A percentile compares a stretch with the other conserved stretches of the same genome.
These are phyloP conservation scores for Backusella sp. DNA, from an alignment of 192 early-diverging fungal species.

Conservation along the genomic window DNA sequence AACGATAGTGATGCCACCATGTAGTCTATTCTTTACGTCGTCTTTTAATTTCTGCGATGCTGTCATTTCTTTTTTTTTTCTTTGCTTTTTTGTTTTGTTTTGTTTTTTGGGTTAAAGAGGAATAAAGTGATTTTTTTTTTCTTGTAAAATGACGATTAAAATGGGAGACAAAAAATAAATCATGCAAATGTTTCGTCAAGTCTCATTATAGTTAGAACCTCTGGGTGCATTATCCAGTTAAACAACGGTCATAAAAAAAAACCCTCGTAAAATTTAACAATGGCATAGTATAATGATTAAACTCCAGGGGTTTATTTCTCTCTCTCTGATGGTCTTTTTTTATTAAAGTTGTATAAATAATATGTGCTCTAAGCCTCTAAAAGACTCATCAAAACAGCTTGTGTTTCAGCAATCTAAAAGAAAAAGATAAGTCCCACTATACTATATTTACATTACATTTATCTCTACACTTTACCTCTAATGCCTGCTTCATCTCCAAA, in stretches of 20 bases:
- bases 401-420: constrained; percentile 20
- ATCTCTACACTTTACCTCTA: not conserved
- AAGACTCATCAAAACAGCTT: constrained; percentile 20
- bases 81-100: no score
- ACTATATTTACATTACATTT: not conserved
- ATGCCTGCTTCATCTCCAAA: constrained; percentile 80
- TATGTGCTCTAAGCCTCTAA: constrained; percentile 16
- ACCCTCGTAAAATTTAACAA: not conserved
- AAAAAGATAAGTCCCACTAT: not conserved
- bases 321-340: not conserved
- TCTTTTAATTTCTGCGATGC: not conserved
- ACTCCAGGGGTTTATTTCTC: not conserved
- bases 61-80: not conserved
- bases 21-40: not conserved
- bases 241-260: not conserved
- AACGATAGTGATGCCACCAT: constrained; percentile 1
- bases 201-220: not conserved
- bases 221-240: not conserved
- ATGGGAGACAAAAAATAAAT: not conserved
- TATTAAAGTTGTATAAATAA: not conserved
- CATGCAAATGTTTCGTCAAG: not conserved
- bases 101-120: not conserved
- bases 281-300: not conserved
- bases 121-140: not conserved
- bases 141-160: not conserved